Evolutionary conservation across 148 eudicot genomes (phyloP).

Genomic region (Diospyros lotus): DNA sequence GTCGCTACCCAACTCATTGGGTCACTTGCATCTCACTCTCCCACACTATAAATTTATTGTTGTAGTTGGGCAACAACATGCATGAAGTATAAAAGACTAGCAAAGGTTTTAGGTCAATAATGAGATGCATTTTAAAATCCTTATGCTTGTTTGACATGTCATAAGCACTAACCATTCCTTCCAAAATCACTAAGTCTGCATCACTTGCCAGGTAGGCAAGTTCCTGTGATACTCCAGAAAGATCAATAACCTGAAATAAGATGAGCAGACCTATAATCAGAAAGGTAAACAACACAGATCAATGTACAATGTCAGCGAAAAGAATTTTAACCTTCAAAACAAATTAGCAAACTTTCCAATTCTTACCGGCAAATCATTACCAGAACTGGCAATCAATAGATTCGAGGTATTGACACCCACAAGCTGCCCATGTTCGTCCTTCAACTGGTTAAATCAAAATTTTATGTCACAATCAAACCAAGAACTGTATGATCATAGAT

Average conservation of each 20-base stretch:
- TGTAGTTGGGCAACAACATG: too few relatives aligned
- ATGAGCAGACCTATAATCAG: constrained; percentile 8
- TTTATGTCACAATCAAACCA: constrained; percentile 6
- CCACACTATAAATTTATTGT: too few relatives aligned
- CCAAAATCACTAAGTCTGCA: constrained; percentile 87
- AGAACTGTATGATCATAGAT: not conserved
- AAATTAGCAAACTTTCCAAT: constrained; percentile 4
- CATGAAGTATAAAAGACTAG: not conserved
- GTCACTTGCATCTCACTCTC: too few relatives aligned
- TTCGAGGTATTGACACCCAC: constrained; percentile 78
- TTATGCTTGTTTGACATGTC: not conserved
- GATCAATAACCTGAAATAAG: constrained; percentile 83
- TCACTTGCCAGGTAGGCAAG: constrained; percentile 85
- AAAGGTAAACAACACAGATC: constrained; percentile 13
- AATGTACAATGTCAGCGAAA: not conserved
- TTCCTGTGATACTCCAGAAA: constrained; percentile 78
- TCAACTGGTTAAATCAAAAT: constrained; percentile 47
- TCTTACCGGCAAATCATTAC: constrained; percentile 97
- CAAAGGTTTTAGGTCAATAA: not conserved
- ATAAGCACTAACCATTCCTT: constrained; percentile 86
- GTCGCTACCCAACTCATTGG: too few relatives aligned
- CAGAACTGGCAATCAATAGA: constrained; percentile 87
- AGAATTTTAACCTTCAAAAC: not conserved
- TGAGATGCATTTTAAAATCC: not conserved
- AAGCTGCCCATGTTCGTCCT: constrained; percentile 82